These are phyloP conservation scores for Coemansia sp. DNA, from an alignment of 192 early-diverging fungal genomes.

Conservation along the genomic window DNA sequence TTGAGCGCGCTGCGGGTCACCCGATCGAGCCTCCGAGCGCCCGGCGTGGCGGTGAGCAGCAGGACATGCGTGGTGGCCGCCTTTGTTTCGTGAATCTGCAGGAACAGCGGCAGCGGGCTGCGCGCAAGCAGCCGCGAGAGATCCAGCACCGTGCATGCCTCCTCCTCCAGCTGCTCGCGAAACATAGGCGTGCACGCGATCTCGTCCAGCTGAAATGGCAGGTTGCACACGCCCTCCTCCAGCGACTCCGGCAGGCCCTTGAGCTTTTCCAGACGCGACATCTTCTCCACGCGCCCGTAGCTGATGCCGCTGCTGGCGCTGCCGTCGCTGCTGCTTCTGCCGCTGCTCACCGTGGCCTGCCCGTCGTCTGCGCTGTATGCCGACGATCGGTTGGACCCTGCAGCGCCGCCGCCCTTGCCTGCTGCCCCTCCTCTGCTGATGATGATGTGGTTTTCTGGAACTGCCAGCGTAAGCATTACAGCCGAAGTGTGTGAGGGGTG, in stretches of 20 bases:
- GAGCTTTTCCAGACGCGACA: conserved; percentile 49
- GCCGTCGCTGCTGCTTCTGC: conserved; percentile 12
- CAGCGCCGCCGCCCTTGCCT: background rate
- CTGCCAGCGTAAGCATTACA: conserved; percentile 6
- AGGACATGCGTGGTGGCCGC: conserved; percentile 46
- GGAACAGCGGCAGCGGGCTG: conserved; percentile 41
- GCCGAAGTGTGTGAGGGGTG: too few relatives aligned
- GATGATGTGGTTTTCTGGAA: background rate
- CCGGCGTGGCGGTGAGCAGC: conserved; percentile 34
- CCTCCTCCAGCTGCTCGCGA: conserved; percentile 45
- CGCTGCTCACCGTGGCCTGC: conserved; percentile 6
- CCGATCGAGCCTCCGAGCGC: conserved; percentile 29
- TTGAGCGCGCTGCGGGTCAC: conserved; percentile 46
- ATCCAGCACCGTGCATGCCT: conserved; percentile 43
- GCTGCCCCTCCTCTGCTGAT: background rate
- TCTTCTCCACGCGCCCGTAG: conserved; percentile 38
- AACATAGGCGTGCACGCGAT: conserved; percentile 47
- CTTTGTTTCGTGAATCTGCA: conserved; percentile 51
- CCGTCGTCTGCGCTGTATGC: conserved; percentile 16
- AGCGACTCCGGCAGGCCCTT: conserved; percentile 45
- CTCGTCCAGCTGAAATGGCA: conserved; percentile 46
- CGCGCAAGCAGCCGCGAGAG: conserved; percentile 41
- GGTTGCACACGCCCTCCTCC: conserved; percentile 39
- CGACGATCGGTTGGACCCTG: conserved; percentile 34
- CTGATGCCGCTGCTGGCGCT: conserved; percentile 16